Percentiles rank a stretch among this genome's conserved stretches.
Conservation (phyloP, 2,329 filamentous ascomycete genomes). For the Trichoderma breve region DNA sequence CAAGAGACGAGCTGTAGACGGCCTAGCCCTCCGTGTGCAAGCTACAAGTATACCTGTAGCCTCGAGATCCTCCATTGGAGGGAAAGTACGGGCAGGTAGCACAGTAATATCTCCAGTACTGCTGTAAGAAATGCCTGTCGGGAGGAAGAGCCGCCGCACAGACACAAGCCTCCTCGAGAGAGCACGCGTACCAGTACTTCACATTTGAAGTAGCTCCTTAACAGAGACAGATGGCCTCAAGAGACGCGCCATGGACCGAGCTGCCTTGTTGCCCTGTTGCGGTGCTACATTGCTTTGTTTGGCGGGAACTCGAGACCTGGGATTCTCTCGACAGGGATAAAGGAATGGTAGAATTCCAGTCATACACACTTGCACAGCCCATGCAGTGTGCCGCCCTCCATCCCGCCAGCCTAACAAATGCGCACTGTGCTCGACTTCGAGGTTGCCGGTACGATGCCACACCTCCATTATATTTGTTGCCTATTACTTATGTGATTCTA, state of each 20-base stretch:
- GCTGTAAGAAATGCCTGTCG: conserved; percentile 3
- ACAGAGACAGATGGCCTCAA: background rate
- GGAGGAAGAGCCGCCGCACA: background rate
- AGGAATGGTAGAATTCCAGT: background rate
- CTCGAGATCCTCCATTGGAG: background rate
- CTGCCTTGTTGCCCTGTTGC: background rate
- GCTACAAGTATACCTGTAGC: background rate
- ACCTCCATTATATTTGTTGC: background rate
- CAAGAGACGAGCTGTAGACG: background rate
- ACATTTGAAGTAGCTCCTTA: background rate
- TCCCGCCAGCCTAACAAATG: background rate
- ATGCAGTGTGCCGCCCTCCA: background rate
- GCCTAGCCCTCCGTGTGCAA: background rate
- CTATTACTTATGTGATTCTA: background rate
- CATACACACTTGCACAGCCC: background rate
- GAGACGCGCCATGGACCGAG: background rate
- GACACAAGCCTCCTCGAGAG: background rate
- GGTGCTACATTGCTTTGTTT: background rate
- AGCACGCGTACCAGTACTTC: background rate
- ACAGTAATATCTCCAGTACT: background rate
- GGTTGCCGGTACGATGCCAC: background rate
- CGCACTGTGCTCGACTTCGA: conserved; percentile 1
- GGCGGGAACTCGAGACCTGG: background rate
- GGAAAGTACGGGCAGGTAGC: background rate
- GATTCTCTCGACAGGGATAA: background rate